phyloP scores from a whole-genome alignment of 2,329 filamentous ascomycete genomes.

The Trichoderma arundinaceum region DNA sequence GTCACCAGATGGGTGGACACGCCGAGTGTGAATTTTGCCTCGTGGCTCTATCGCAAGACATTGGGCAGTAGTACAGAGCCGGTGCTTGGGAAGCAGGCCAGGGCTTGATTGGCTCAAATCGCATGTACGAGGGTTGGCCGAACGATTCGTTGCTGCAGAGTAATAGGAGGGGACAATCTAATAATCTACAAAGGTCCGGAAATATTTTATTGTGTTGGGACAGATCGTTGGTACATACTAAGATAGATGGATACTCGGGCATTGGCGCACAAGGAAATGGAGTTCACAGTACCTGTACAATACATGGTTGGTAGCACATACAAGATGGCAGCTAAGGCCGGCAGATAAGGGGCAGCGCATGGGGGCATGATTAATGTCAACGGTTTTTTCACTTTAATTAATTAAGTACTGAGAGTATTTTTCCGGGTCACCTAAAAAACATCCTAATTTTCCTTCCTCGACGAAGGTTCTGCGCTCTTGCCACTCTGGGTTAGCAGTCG shows the following conservation, averaged over 20 bases:
- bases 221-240: too few relatives aligned
- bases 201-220: too few relatives aligned
- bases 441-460: not conserved
- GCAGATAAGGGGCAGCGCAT: not conserved
- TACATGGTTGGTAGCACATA: too few relatives aligned
- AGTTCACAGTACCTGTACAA: too few relatives aligned
- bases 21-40: slow-evolving; percentile 62
- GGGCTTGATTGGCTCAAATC: slow-evolving; percentile 16
- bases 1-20: slow-evolving; percentile 63
- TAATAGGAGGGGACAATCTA: too few relatives aligned
- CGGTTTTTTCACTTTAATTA: slow-evolving; percentile 13
- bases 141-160: too few relatives aligned
- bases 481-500: not conserved
- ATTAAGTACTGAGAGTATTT: not conserved
- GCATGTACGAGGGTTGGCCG: not conserved
- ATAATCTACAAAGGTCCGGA: too few relatives aligned
- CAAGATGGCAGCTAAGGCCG: too few relatives aligned
- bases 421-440: not conserved
- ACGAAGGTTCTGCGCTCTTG: not conserved
- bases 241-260: too few relatives aligned
- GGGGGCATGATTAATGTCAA: slow-evolving; percentile 10
- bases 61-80: slow-evolving; percentile 22
- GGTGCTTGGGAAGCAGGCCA: slow-evolving; percentile 28
- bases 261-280: too few relatives aligned
- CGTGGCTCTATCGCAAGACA: slow-evolving; percentile 56